Conservation (phyloP, 495 filamentous ascomycete genomes). For the Penicillium mononematosum region DNA sequence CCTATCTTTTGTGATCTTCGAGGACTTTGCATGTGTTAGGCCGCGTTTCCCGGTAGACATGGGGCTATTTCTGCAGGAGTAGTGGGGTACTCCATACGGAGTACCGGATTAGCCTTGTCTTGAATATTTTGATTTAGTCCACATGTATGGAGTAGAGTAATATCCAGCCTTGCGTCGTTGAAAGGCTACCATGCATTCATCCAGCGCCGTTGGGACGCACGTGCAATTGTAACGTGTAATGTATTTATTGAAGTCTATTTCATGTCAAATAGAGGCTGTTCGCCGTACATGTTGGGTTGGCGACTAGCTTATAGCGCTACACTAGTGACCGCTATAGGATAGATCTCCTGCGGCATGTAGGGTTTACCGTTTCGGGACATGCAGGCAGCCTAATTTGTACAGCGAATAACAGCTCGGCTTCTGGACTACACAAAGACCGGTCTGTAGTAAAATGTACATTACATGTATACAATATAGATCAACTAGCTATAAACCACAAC, state of each 20-base stretch:
- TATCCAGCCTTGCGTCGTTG: not conserved
- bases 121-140: not conserved
- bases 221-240: not conserved
- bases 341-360: slow-evolving; percentile 22
- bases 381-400: slow-evolving; percentile 16
- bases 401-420: not conserved
- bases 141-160: not conserved
- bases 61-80: not conserved
- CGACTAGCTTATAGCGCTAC: not conserved
- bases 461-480: not conserved
- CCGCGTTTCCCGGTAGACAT: not conserved
- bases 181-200: not conserved
- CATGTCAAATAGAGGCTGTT: not conserved
- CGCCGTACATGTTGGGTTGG: not conserved
- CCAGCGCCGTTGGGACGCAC: not conserved
- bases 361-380: slow-evolving; percentile 21
- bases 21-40: not conserved
- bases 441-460: not conserved
- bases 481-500: not conserved
- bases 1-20: not conserved
- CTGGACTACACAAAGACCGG: not conserved
- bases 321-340: slow-evolving; percentile 9
- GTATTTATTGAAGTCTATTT: not conserved
- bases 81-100: not conserved
- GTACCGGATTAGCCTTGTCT: not conserved